phyloP scores from a whole-genome alignment of 257 asterid species.

The Fraxinus pennsylvanica region DNA sequence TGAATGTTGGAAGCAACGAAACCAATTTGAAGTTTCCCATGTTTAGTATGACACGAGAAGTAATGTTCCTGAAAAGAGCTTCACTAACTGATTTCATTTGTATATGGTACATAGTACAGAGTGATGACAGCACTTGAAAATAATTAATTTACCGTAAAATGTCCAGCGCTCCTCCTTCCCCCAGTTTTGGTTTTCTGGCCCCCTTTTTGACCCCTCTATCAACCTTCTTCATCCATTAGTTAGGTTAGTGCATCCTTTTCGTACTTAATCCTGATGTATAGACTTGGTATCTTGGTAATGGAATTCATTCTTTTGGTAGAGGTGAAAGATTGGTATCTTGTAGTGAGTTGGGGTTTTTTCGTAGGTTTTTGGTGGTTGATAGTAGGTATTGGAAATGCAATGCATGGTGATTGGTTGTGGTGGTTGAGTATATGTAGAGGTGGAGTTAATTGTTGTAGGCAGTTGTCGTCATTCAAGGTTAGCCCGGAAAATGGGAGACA shows the following conservation, averaged over 20 bases:
- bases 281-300: not conserved
- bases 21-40: not conserved
- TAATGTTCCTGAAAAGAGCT: not conserved
- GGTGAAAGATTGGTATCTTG: not conserved
- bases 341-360: not conserved
- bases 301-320: not conserved
- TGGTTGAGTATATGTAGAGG: not conserved
- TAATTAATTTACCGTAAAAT: not conserved
- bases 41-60: not conserved
- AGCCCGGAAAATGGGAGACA: not conserved
- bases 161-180: not conserved
- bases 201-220: not conserved
- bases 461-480: not conserved
- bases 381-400: not conserved
- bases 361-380: not conserved
- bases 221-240: not conserved
- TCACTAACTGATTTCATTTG: not conserved
- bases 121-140: not conserved
- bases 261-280: not conserved
- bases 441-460: not conserved
- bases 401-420: not conserved
- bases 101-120: not conserved
- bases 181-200: not conserved
- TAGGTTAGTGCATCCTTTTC: too few species aligned
- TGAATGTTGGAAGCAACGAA: not conserved